Percentiles rank a stretch among this genome's conserved stretches.
phyloP scores from a whole-genome alignment of 2,329 filamentous ascomycete species.

The Ophiocordyceps camponoti-floridani region DNA sequence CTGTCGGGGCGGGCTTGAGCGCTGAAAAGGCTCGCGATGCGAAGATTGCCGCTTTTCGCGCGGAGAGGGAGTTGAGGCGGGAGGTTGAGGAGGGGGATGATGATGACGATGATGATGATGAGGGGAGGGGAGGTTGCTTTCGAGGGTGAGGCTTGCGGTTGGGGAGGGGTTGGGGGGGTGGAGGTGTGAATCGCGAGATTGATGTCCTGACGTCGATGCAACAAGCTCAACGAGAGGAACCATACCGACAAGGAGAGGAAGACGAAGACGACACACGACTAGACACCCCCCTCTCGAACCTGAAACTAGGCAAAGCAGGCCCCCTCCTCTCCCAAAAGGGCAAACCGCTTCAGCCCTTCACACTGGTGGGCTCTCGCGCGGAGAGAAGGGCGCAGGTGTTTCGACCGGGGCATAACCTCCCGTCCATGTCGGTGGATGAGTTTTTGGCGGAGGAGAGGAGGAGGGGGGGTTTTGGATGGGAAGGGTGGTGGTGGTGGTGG shows the following conservation, averaged over 20 bases:
- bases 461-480: conserved; percentile 70
- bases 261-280: conserved; percentile 48
- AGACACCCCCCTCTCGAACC: conserved; percentile 35
- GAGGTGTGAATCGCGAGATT: conserved; percentile 68
- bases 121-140: too few species aligned
- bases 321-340: conserved; percentile 64
- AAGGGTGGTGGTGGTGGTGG: conserved; percentile 25
- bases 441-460: conserved; percentile 83
- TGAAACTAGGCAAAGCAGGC: conserved; percentile 24
- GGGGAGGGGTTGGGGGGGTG: conserved; percentile 39
- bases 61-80: conserved; percentile 70
- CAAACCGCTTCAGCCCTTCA: conserved; percentile 82
- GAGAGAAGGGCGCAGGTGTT: conserved; percentile 71
- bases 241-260: too few species aligned
- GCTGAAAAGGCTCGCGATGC: conserved; percentile 55
- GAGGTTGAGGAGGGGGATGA: conserved; percentile 53
- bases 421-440: conserved; percentile 96
- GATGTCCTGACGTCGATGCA: conserved; percentile 64
- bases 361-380: conserved; percentile 59
- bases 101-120: conserved; percentile 45
- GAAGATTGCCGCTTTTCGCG: conserved; percentile 72
- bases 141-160: too few species aligned
- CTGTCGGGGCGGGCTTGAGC: conserved; percentile 40
- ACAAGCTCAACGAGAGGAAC: conserved; percentile 25
- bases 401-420: conserved; percentile 75